These are phyloP conservation scores for Silene coronaria DNA, from an alignment of 179 eudicot genomes.

Conservation along the genomic window DNA sequence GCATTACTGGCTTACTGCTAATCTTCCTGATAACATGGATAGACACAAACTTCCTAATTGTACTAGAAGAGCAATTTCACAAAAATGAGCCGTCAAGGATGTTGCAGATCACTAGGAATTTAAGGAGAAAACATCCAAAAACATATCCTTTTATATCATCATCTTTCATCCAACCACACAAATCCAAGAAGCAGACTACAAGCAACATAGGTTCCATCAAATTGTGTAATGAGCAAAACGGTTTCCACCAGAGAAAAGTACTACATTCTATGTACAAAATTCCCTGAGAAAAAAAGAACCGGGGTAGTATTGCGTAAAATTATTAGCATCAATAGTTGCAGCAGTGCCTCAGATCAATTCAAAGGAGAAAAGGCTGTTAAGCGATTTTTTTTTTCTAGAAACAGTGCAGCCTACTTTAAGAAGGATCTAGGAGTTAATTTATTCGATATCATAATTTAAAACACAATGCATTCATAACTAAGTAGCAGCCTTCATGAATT, in stretches of 20 bases:
- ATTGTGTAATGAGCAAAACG: neutral
- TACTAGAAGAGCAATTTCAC: neutral
- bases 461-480: constrained; percentile 6
- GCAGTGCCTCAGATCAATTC: neutral
- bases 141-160: neutral
- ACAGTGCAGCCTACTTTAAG: constrained; percentile 11
- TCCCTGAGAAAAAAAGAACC: neutral
- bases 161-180: neutral
- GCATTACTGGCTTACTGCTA: too few species aligned
- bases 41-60: neutral
- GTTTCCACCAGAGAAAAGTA: neutral
- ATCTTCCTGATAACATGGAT: too few species aligned
- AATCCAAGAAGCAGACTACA: neutral
- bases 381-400: neutral
- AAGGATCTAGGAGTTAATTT: constrained; percentile 6
- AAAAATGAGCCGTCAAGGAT: too few species aligned
- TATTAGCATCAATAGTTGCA: constrained; percentile 12
- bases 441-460: constrained; percentile 14
- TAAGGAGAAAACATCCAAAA: too few species aligned
- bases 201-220: neutral
- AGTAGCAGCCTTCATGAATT: constrained; percentile 12
- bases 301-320: neutral
- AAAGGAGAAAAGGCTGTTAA: neutral
- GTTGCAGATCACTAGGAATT: too few species aligned
- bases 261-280: neutral